A percentile compares a stretch with the other conserved stretches of the same genome.
Evolutionary conservation across 805 yeast species (phyloP).

Genomic region (Kodamaea neixiangensis): DNA sequence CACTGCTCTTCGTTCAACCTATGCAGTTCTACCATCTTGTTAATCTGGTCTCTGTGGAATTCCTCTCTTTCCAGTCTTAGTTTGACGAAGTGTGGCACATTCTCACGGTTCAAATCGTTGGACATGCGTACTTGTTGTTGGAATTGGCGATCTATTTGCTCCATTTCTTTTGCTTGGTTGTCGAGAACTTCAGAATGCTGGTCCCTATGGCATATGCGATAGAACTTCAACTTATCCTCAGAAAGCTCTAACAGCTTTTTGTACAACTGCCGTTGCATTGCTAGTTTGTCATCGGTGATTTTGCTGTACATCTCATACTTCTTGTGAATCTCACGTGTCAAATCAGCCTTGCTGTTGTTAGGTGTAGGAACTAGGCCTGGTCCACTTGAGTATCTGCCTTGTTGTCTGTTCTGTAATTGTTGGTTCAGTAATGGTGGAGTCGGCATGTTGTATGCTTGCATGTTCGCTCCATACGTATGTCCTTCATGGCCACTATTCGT

Average conservation of each 20-base stretch:
- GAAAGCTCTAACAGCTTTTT: not conserved
- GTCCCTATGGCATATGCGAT: not conserved
- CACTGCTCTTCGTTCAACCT: not conserved
- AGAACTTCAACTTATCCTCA: not conserved
- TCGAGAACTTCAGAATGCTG: not conserved
- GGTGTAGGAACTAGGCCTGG: not conserved
- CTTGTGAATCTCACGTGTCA: not conserved
- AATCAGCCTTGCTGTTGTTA: not conserved
- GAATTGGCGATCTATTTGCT: conserved; percentile 3
- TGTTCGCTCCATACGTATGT: not conserved
- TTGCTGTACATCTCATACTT: not conserved
- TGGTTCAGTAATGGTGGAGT: not conserved
- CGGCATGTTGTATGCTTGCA: not conserved
- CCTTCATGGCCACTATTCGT: no score
- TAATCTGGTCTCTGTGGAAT: not conserved
- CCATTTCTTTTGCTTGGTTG: not conserved
- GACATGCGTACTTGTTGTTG: not conserved
- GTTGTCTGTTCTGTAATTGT: not conserved
- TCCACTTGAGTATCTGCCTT: not conserved
- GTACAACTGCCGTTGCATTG: not conserved
- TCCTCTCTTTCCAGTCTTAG: not conserved
- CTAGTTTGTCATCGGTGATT: not conserved
- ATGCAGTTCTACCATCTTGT: not conserved
- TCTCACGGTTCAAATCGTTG: not conserved
- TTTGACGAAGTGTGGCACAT: not conserved